Conservation (phyloP, 495 filamentous ascomycete species). For the Hypoxylon crocopeplum region DNA sequence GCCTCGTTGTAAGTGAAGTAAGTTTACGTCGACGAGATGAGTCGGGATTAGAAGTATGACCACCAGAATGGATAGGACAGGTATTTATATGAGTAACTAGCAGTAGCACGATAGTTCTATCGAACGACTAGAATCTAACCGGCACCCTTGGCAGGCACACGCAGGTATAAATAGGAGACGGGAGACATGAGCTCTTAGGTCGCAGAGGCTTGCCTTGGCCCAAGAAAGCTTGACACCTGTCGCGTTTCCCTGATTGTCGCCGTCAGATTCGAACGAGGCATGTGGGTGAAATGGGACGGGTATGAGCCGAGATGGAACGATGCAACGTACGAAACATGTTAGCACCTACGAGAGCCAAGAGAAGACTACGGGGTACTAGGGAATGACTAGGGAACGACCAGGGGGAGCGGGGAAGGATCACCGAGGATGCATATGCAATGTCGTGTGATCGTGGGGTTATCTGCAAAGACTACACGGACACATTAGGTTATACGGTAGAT, state of each 20-base stretch:
- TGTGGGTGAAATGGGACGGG: slow-evolving; percentile 16
- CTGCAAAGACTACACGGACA: neutral
- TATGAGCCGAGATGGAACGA: slow-evolving; percentile 45
- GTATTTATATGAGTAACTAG: neutral
- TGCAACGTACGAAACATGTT: slow-evolving; percentile 25
- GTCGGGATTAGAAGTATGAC: neutral
- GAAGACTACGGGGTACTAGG: no score
- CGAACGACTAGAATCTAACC: slow-evolving; percentile 7
- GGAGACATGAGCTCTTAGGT: slow-evolving; percentile 4
- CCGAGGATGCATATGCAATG: slow-evolving; percentile 37
- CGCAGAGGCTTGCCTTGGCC: neutral
- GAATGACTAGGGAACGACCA: no score
- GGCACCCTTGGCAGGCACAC: slow-evolving; percentile 4
- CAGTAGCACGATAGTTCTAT: neutral
- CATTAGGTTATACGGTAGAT: slow-evolving; percentile 7
- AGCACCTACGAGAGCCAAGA: no score
- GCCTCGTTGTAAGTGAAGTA: neutral
- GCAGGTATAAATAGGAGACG: slow-evolving; percentile 12
- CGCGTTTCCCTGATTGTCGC: slow-evolving; percentile 9
- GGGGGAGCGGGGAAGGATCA: slow-evolving; percentile 23
- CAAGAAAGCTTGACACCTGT: slow-evolving; percentile 9
- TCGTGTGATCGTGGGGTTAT: slow-evolving; percentile 41
- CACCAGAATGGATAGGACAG: neutral
- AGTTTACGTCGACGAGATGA: neutral
- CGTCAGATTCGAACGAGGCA: slow-evolving; percentile 15